These are phyloP conservation scores for Neofusicoccum sp. DNA, from an alignment of 2,329 filamentous ascomycete species.

Conservation along the genomic window DNA sequence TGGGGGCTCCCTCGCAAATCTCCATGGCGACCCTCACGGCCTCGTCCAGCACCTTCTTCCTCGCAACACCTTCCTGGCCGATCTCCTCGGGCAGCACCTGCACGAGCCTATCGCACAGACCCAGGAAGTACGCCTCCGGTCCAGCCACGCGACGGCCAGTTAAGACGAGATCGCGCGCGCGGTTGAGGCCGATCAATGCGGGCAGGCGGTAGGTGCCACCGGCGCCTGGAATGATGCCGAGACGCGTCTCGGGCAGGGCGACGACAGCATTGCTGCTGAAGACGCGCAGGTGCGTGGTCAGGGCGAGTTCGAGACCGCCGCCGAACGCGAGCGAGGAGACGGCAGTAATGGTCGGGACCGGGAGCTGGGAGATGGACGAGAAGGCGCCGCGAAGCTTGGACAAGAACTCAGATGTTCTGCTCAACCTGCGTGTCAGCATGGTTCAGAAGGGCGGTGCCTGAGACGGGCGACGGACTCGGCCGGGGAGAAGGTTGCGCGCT, in stretches of 20 bases:
- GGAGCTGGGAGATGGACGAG: slow-evolving; percentile 67
- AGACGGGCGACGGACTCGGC: slow-evolving; percentile 64
- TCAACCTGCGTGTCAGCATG: neutral
- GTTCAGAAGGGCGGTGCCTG: neutral
- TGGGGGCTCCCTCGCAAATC: slow-evolving; percentile 86
- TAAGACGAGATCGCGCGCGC: slow-evolving; percentile 86
- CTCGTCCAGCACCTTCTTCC: slow-evolving; percentile 69
- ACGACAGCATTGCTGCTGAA: slow-evolving; percentile 76
- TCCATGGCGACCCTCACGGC: slow-evolving; percentile 75
- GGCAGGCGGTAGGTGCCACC: slow-evolving; percentile 90
- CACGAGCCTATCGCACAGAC: slow-evolving; percentile 85
- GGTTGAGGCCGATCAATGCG: slow-evolving; percentile 70
- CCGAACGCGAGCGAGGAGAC: slow-evolving; percentile 84
- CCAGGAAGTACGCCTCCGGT: slow-evolving; percentile 86
- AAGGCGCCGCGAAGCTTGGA: slow-evolving; percentile 73
- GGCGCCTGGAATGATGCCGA: slow-evolving; percentile 92
- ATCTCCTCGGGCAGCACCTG: slow-evolving; percentile 66
- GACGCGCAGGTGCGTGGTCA: slow-evolving; percentile 86
- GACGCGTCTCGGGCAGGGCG: slow-evolving; percentile 83
- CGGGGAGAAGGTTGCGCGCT: slow-evolving; percentile 71
- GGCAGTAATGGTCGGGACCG: slow-evolving; percentile 85
- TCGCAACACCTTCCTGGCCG: slow-evolving; percentile 52
- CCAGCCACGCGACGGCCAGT: slow-evolving; percentile 83
- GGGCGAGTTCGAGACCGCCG: slow-evolving; percentile 88
- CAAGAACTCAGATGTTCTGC: slow-evolving; percentile 79